These are phyloP conservation scores for Circinella umbellata DNA, from an alignment of 371 early-diverging fungal species.

Conservation along the genomic window DNA sequence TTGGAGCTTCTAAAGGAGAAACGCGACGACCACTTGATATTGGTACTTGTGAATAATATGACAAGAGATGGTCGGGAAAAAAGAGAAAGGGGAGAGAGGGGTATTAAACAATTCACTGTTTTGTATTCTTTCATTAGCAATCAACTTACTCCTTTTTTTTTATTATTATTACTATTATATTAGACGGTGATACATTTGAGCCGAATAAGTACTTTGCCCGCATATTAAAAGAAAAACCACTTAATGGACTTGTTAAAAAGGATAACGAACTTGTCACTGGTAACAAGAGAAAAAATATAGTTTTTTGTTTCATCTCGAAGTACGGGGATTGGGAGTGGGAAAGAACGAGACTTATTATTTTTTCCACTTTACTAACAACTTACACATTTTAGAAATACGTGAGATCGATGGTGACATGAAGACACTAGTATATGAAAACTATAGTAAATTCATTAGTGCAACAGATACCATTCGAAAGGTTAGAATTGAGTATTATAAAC, in stretches of 20 bases:
- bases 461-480: conserved; percentile 87
- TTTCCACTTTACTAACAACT: no score
- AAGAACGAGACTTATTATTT: no score
- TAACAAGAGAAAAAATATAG: conserved; percentile 18
- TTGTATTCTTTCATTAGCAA: no score
- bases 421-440: conserved; percentile 96
- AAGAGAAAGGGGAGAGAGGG: neutral
- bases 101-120: no score
- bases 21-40: conserved; percentile 35
- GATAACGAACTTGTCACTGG: conserved; percentile 80
- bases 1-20: conserved; percentile 26
- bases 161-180: conserved; percentile 6
- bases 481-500: neutral
- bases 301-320: no score
- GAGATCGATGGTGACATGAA: conserved; percentile 96
- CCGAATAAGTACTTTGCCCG: conserved; percentile 75
- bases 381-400: conserved; percentile 62
- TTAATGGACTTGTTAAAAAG: conserved; percentile 69
- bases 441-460: conserved; percentile 93
- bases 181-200: conserved; percentile 75
- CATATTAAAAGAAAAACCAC: conserved; percentile 67
- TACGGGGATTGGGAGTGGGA: no score
- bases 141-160: neutral
- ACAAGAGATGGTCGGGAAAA: neutral
- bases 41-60: conserved; percentile 22